Conservation (phyloP, 495 filamentous ascomycete genomes). For the Talaromyces adpressus region DNA sequence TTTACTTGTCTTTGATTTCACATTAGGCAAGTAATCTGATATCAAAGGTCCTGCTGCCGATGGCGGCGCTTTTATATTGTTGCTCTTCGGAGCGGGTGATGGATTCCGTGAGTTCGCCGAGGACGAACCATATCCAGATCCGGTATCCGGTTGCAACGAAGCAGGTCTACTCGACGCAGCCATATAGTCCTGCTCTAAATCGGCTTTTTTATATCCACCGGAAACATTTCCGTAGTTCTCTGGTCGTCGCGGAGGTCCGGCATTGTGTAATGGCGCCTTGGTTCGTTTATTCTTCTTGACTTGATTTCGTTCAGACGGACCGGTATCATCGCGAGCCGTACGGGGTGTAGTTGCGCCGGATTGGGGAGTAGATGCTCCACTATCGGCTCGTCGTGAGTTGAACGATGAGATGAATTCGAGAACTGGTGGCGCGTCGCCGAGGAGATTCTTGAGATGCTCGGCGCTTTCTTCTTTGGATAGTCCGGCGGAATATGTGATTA, state of each 20-base stretch:
- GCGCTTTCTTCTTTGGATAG: slow-evolving; percentile 67
- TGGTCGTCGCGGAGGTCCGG: slow-evolving; percentile 50
- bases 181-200: slow-evolving; percentile 57
- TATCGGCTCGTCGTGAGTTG: slow-evolving; percentile 61
- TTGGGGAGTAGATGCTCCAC: slow-evolving; percentile 11
- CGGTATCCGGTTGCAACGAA: slow-evolving; percentile 21
- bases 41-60: slow-evolving; percentile 70
- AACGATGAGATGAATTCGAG: slow-evolving; percentile 91
- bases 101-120: slow-evolving; percentile 27
- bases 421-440: slow-evolving; percentile 78
- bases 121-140: slow-evolving; percentile 19
- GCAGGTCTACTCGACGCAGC: slow-evolving; percentile 21
- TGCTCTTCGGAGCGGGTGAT: slow-evolving; percentile 29
- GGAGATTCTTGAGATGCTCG: slow-evolving; percentile 77
- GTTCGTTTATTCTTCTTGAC: slow-evolving; percentile 47
- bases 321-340: slow-evolving; percentile 19
- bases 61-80: slow-evolving; percentile 50
- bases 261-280: slow-evolving; percentile 51
- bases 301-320: slow-evolving; percentile 11
- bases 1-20: slow-evolving; percentile 52
- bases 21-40: slow-evolving; percentile 64
- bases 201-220: slow-evolving; percentile 55
- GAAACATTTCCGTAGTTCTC: slow-evolving; percentile 50
- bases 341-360: slow-evolving; percentile 19
- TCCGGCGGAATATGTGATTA: slow-evolving; percentile 70